These are phyloP conservation scores for Colletotrichum sp. DNA, from an alignment of 2,329 filamentous ascomycete genomes.

Conservation along the genomic window DNA sequence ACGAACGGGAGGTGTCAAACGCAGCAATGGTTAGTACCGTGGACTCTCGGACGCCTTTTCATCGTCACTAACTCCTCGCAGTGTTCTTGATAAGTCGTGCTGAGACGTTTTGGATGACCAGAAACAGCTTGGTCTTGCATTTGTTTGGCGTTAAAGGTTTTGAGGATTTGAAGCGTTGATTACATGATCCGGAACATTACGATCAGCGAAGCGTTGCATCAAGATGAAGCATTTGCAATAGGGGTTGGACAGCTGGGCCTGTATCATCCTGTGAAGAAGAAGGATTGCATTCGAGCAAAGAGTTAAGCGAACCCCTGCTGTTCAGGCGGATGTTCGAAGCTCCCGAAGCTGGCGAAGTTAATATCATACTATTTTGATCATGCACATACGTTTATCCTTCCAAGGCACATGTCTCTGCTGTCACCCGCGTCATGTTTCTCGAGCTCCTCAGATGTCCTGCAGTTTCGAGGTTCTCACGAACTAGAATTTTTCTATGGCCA, in stretches of 20 bases:
- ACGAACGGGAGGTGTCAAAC: not conserved
- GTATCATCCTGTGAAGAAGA: not conserved
- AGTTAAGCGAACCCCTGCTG: not conserved
- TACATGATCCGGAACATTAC: not conserved
- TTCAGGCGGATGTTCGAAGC: not conserved
- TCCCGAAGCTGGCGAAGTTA: not conserved
- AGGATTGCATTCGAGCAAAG: not conserved
- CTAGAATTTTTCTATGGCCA: not conserved
- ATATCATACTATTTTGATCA: not conserved
- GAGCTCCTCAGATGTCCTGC: not conserved
- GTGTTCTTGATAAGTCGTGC: not conserved
- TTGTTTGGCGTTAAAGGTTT: not conserved
- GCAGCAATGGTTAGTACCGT: not conserved
- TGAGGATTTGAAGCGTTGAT: not conserved
- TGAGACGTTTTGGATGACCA: not conserved
- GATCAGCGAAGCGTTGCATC: not conserved
- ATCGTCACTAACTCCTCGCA: not conserved
- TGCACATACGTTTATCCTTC: not conserved
- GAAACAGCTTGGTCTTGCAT: not conserved
- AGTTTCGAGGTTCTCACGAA: not conserved
- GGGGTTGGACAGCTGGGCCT: not conserved
- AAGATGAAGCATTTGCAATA: not conserved
- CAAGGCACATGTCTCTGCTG: not conserved
- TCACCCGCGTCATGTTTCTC: too few species aligned
- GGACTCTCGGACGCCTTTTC: not conserved